These are phyloP conservation scores for Ogataea naganishii DNA, from an alignment of 805 yeast genomes.

Conservation along the genomic window DNA sequence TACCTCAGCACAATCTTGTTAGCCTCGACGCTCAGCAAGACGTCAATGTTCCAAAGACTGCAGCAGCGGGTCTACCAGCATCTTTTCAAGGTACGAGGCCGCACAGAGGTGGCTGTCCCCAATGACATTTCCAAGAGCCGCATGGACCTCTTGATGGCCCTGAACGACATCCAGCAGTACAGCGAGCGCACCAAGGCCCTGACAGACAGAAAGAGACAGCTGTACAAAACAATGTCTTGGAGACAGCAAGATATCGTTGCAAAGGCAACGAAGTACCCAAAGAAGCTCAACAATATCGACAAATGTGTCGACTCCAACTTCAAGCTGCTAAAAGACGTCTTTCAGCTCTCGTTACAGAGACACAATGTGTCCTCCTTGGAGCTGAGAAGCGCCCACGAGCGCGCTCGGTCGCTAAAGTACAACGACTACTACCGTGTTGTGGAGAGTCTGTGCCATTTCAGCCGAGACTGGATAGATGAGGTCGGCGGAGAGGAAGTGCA, in stretches of 20 bases:
- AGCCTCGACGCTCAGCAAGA: constrained; percentile 19
- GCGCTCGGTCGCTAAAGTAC: constrained; percentile 6
- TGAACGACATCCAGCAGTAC: constrained; percentile 40
- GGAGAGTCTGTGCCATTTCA: constrained; percentile 66
- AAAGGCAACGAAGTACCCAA: constrained; percentile 39
- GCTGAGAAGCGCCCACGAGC: constrained; percentile 23
- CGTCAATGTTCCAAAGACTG: constrained; percentile 13
- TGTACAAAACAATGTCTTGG: constrained; percentile 40
- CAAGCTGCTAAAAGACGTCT: constrained; percentile 35
- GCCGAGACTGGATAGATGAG: constrained; percentile 63
- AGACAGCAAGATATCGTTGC: constrained; percentile 48
- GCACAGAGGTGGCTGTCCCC: constrained; percentile 3
- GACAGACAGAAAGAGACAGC: constrained; percentile 36
- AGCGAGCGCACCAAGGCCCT: constrained; percentile 27
- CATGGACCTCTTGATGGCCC: constrained; percentile 26
- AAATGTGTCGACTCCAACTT: constrained; percentile 38
- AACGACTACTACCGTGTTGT: constrained; percentile 38
- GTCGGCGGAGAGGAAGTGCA: constrained; percentile 38
- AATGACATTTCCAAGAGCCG: constrained; percentile 10
- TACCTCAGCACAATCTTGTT: constrained; percentile 19
- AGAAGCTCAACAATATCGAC: constrained; percentile 44
- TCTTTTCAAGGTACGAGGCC: constrained; percentile 2
- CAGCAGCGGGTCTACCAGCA: constrained; percentile 4
- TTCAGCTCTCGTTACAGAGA: constrained; percentile 24
- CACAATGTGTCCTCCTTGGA: constrained; percentile 36